These are phyloP conservation scores for Saccharomyces cerevisiae DNA, from an alignment of 805 yeast species.

Conservation along the genomic window DNA sequence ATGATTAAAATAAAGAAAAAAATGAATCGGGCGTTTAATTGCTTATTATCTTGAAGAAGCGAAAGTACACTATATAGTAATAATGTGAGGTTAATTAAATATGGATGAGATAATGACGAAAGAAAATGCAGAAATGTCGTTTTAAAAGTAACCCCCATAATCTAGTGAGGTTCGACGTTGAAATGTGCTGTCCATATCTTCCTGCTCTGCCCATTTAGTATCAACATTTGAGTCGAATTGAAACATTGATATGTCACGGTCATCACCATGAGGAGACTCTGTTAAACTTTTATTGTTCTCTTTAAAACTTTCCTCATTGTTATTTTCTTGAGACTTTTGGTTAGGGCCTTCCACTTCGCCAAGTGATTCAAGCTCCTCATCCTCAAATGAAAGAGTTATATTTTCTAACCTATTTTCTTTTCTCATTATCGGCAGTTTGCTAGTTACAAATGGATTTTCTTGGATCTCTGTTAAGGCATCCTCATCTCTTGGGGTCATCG, in stretches of 20 bases:
- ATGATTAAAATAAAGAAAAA: slow-evolving; percentile 6
- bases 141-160: slow-evolving; percentile 10
- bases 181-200: slow-evolving; percentile 28
- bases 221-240: slow-evolving; percentile 11
- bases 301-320: slow-evolving; percentile 6
- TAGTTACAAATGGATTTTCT: slow-evolving; percentile 28
- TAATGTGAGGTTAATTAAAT: background rate
- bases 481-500: slow-evolving; percentile 20
- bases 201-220: slow-evolving; percentile 23
- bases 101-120: background rate
- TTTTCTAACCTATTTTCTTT: slow-evolving; percentile 26
- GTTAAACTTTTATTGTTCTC: slow-evolving; percentile 2
- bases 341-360: slow-evolving; percentile 3
- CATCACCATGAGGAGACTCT: background rate
- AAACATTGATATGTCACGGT: background rate
- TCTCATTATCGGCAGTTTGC: slow-evolving; percentile 34
- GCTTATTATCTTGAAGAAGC: background rate
- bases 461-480: slow-evolving; percentile 10
- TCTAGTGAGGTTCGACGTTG: slow-evolving; percentile 29
- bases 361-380: slow-evolving; percentile 8
- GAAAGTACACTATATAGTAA: background rate
- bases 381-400: slow-evolving; percentile 24
- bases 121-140: slow-evolving; percentile 1
- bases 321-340: slow-evolving; percentile 2
- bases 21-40: slow-evolving; percentile 5